Conservation (phyloP, 345 rosid species). For the Eucalyptus virginea region DNA sequence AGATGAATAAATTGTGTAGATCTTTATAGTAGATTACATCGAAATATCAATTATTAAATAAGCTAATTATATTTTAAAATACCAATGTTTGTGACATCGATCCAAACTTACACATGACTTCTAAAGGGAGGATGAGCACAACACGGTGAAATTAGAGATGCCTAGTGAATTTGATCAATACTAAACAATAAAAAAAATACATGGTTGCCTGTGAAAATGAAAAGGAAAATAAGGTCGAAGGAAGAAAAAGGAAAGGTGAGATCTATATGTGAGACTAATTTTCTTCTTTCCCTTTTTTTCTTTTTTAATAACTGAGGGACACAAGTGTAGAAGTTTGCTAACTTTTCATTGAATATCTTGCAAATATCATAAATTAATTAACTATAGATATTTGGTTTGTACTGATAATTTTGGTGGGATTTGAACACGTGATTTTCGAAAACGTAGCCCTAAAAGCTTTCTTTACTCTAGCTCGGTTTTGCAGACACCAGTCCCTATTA, state of each 20-base stretch:
- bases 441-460: neutral
- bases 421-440: neutral
- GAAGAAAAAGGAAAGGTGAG: neutral
- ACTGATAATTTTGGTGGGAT: fast-evolving
- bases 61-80: neutral
- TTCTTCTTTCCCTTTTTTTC: neutral
- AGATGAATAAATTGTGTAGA: too few relatives aligned
- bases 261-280: fast-evolving
- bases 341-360: neutral
- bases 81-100: neutral
- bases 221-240: neutral
- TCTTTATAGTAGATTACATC: too few relatives aligned
- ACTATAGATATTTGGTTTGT: fast-evolving
- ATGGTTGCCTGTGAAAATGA: neutral
- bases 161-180: neutral
- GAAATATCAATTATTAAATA: fast-evolving
- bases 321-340: neutral
- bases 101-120: neutral
- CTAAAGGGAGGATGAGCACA: neutral
- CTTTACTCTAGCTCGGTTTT: neutral
- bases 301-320: neutral
- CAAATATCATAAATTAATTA: neutral
- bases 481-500: neutral
- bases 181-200: neutral
- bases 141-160: neutral